These are phyloP conservation scores for Clarireedia hainanense DNA, from an alignment of 2,329 filamentous ascomycete species.

Conservation along the genomic window DNA sequence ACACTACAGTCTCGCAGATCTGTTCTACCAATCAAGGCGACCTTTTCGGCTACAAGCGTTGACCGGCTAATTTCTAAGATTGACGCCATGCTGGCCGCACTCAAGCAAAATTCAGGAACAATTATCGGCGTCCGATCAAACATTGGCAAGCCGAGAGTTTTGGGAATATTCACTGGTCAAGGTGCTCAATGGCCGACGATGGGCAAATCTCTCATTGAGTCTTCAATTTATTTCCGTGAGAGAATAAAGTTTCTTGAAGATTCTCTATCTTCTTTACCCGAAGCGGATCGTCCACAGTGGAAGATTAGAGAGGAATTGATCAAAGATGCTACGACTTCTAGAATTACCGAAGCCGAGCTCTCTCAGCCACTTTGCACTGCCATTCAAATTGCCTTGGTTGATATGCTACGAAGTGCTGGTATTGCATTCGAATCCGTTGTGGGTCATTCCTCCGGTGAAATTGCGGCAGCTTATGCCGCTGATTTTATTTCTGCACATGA, in stretches of 20 bases:
- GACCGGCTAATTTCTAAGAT: background rate
- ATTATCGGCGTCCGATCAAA: background rate
- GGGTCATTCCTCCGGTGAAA: constrained; percentile 33
- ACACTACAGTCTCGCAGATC: constrained; percentile 6
- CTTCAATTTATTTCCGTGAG: constrained; percentile 19
- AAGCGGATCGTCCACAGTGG: constrained; percentile 8
- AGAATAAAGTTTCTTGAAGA: constrained; percentile 3
- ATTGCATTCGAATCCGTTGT: constrained; percentile 32
- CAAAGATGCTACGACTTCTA: constrained; percentile 19
- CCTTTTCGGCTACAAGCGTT: background rate
- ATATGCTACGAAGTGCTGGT: constrained; percentile 36
- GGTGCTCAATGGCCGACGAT: constrained; percentile 14
- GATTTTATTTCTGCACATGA: constrained; percentile 27
- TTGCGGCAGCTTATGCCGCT: constrained; percentile 32
- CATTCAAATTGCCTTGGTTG: constrained; percentile 38
- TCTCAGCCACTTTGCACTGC: constrained; percentile 38
- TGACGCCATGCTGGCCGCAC: background rate
- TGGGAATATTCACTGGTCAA: constrained; percentile 15
- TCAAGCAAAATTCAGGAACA: background rate
- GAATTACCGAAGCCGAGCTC: constrained; percentile 27
- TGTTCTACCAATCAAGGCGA: background rate
- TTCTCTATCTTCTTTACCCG: constrained; percentile 3
- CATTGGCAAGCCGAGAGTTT: background rate
- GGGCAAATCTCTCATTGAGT: constrained; percentile 11
- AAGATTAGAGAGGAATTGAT: constrained; percentile 30